Evolutionary conservation across 1,139 yeast species (phyloP), one percentile per base, ranked within the genome.

Genomic region (Scheffersomyces lignicola): DNA sequence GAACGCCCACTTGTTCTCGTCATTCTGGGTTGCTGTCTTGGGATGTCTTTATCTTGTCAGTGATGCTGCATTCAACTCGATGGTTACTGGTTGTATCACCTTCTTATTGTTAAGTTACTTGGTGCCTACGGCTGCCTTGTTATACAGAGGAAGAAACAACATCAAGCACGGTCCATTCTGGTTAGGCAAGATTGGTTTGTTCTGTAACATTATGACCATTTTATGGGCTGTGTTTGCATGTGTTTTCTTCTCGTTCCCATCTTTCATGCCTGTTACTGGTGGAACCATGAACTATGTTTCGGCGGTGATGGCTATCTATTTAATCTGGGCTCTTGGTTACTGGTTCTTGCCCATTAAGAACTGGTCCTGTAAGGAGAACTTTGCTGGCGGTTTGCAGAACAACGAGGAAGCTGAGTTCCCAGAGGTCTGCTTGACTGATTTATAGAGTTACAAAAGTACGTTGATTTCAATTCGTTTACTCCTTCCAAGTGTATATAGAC

Each of bases 261-360:
- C 79, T 29, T 62, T 62, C 32, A 71, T 78, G 71, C 90, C 90
- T 1, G 88, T 75, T 2, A 68, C 74, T 3, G 74, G 70, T 25
- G 73, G 73, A 35, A 70, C 73, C 47, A 81, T 83, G 85, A 83
- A 83, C 61, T 83, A 83, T 52, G 83, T 83, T 21, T 67, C 78
- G n/a, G 87, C 73, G 6, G 84, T 82, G 14, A 65, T 80, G 42
- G 82, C 64, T 1, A 76, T 78, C 17, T 78, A 76, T 52, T 57
- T 76, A 11, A 41, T 75, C 3, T 78, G 76, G 57, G 67, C 80
- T 7, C 43, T 81, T 33, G 58, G 66, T 5, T 79, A 78, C 54
- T 83, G 88, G 86, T 70, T 56, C 54, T 66, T 68, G 62, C 76
- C 76, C 18, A 50, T 66, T 38, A 63, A 60, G 43, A 60, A 58